Conservation (phyloP, 768 basidiomycete genomes). For the Suillus luteus region DNA sequence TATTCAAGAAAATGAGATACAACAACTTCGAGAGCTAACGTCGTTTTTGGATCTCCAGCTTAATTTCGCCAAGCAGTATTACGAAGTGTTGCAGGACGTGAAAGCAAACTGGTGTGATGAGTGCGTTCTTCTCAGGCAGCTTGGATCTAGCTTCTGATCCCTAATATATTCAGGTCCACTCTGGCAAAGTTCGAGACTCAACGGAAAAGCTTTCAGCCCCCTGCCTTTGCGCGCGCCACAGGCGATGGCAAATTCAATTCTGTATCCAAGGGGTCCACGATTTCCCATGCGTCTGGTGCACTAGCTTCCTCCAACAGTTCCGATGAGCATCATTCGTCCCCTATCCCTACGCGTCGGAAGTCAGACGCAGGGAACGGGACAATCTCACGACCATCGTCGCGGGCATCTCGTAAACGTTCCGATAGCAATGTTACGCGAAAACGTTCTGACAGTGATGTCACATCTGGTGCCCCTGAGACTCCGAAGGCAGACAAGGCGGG, state of each 20-base stretch:
- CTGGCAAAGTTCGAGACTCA: slow-evolving; percentile 31
- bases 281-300: slow-evolving; percentile 19
- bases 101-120: slow-evolving; percentile 66
- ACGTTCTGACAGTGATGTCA: slow-evolving; percentile 58
- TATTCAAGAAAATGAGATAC: slow-evolving; percentile 78
- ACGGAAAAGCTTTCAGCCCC: slow-evolving; percentile 21
- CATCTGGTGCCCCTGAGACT: slow-evolving; percentile 39
- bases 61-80: slow-evolving; percentile 71
- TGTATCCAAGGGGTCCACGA: slow-evolving; percentile 35
- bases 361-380: slow-evolving; percentile 44
- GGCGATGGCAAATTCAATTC: slow-evolving; percentile 34
- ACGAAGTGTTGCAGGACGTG: slow-evolving; percentile 71
- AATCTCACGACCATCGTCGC: slow-evolving; percentile 56
- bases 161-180: slow-evolving; percentile 29
- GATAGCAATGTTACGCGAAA: slow-evolving; percentile 60
- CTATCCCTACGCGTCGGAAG: slow-evolving; percentile 37
- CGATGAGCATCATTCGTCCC: slow-evolving; percentile 34
- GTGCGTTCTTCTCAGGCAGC: slow-evolving; percentile 40
- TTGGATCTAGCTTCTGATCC: slow-evolving; percentile 8
- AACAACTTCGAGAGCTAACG: slow-evolving; percentile 70
- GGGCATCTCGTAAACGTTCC: slow-evolving; percentile 65
- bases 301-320: slow-evolving; percentile 34
- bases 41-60: slow-evolving; percentile 72
- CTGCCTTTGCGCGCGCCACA: slow-evolving; percentile 18
- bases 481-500: slow-evolving; percentile 39